A percentile compares a stretch with the other conserved stretches of the same genome.
phyloP scores from a whole-genome alignment of 1,284 basidiomycete species.

The Ceratobasidium sp. region DNA sequence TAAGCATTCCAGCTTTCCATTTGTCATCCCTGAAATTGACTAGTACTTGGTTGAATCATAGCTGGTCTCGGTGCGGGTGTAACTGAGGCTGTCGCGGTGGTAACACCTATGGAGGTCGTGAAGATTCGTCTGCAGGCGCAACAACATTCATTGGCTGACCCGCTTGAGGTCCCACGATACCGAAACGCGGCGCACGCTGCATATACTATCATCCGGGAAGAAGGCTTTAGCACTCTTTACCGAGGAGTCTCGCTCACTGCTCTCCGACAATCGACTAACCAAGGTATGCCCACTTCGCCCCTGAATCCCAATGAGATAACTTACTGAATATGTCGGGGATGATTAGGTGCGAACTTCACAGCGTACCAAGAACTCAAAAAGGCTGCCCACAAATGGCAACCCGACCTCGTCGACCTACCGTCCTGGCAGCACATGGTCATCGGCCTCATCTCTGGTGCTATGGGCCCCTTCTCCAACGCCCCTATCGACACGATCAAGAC shows the following conservation, averaged over 20 bases:
- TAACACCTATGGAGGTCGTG: constrained; percentile 99
- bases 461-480: constrained; percentile 97
- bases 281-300: constrained; percentile 66
- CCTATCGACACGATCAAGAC: constrained; percentile 99
- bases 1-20: constrained; percentile 53
- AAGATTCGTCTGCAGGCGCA: constrained; percentile 99
- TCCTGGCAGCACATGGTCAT: constrained; percentile 96
- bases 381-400: constrained; percentile 79
- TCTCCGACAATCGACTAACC: constrained; percentile 96
- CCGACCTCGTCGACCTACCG: constrained; percentile 78
- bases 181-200: constrained; percentile 97
- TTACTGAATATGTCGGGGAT: neutral
- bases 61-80: constrained; percentile 95
- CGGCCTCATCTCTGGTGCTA: constrained; percentile 94
- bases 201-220: constrained; percentile 94
- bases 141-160: constrained; percentile 96
- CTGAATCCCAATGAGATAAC: neutral
- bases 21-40: neutral
- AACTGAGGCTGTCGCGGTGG: constrained; percentile 93
- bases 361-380: constrained; percentile 98
- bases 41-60: constrained; percentile 50
- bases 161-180: constrained; percentile 92
- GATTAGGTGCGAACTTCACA: constrained; percentile 91
- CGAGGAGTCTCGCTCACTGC: constrained; percentile 95
- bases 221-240: constrained; percentile 88